Conservation (phyloP, 768 basidiomycete species). For the Rhodotorula paludigena region DNA sequence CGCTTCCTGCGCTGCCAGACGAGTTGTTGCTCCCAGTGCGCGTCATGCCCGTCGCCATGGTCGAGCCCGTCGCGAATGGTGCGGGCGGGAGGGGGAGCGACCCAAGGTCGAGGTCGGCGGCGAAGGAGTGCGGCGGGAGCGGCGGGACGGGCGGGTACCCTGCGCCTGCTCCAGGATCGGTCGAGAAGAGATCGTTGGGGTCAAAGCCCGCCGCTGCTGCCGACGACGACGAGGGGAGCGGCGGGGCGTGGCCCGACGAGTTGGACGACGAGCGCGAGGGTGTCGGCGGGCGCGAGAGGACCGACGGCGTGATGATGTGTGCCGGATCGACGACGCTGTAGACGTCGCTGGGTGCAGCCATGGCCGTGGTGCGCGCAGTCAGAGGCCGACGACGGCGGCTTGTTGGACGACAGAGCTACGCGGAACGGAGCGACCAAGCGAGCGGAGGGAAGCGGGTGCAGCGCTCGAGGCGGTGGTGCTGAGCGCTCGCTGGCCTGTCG, state of each 20-base stretch:
- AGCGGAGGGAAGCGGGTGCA: too few relatives aligned
- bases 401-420: too few relatives aligned
- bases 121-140: too few relatives aligned
- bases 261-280: neutral
- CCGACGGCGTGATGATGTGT: neutral
- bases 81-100: too few relatives aligned
- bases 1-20: neutral
- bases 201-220: too few relatives aligned
- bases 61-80: neutral
- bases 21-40: conserved; percentile 1
- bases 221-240: neutral
- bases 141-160: too few relatives aligned
- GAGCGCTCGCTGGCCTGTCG: too few relatives aligned
- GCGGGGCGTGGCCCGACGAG: neutral
- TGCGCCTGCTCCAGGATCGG: too few relatives aligned
- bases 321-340: neutral
- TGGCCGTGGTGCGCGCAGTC: neutral
- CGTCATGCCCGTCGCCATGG: conserved; percentile 4
- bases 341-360: neutral
- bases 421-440: too few relatives aligned
- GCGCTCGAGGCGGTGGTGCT: too few relatives aligned
- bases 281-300: neutral
- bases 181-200: too few relatives aligned
- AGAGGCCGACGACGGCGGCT: neutral
- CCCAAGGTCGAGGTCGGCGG: neutral